A percentile compares a stretch with the other conserved stretches of the same genome.
These are phyloP conservation scores for Synchytrium microbalum DNA, from an alignment of 371 early-diverging fungal species.

Conservation along the genomic window DNA sequence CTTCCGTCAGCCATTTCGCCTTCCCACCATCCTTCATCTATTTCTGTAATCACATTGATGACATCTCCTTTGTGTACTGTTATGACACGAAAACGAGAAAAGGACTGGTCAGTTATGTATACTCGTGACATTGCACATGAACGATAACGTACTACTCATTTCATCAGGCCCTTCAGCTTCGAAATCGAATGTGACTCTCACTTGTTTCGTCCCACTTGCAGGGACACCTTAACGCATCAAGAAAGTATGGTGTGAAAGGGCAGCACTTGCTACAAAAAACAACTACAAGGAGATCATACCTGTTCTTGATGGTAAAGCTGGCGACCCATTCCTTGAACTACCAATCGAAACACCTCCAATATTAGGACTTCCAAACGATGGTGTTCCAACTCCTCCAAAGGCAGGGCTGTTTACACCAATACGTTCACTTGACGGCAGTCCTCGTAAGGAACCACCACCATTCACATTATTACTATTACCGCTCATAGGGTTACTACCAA, in stretches of 20 bases:
- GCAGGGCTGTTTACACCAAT: background rate
- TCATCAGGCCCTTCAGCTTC: conserved; percentile 40
- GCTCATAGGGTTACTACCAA: background rate
- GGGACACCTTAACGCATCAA: background rate
- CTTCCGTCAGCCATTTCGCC: conserved; percentile 33
- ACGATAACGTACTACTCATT: conserved; percentile 22
- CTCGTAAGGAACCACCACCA: too few relatives aligned
- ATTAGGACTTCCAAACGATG: background rate
- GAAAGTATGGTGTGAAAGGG: conserved; percentile 6
- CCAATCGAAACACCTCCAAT: background rate
- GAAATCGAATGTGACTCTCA: conserved; percentile 33
- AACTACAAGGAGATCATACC: background rate
- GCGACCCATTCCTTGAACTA: background rate
- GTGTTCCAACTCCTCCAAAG: background rate
- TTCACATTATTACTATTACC: too few relatives aligned
- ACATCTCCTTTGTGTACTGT: conserved; percentile 39
- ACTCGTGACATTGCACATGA: conserved; percentile 9
- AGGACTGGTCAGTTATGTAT: background rate
- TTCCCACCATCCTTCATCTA: conserved; percentile 50
- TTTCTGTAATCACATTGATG: conserved; percentile 34
- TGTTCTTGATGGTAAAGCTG: background rate
- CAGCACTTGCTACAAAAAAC: conserved; percentile 1
- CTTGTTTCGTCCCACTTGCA: conserved; percentile 21
- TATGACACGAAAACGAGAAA: background rate
- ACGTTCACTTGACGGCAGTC: background rate